Conservation (phyloP, 2,329 filamentous ascomycete species). For the Colletotrichum higginsianum region DNA sequence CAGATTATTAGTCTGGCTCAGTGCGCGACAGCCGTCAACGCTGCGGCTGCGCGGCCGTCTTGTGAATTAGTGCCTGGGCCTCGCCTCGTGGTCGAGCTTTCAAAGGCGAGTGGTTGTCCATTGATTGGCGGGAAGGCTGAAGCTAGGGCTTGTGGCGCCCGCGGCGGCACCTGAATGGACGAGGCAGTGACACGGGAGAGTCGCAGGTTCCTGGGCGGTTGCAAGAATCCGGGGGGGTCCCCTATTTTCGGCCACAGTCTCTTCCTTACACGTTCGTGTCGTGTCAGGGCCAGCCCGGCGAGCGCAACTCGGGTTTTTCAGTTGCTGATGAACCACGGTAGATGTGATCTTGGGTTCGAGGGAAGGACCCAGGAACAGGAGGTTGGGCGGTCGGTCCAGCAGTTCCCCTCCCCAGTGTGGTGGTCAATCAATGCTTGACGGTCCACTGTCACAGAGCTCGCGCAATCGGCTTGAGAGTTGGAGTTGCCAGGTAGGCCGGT, state of each 20-base stretch:
- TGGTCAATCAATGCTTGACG: conserved; percentile 27
- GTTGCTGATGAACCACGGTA: conserved; percentile 24
- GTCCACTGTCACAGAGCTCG: conserved; percentile 32
- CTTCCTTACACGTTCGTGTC: not conserved
- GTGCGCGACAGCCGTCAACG: conserved; percentile 24
- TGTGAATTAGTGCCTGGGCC: conserved; percentile 19
- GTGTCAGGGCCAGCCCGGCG: conserved; percentile 23
- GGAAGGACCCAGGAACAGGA: conserved; percentile 35
- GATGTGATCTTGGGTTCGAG: conserved; percentile 32
- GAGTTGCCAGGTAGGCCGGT: not conserved
- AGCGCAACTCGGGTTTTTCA: conserved; percentile 14
- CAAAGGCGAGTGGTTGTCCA: conserved; percentile 7
- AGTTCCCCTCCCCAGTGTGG: conserved; percentile 14
- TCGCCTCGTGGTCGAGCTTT: conserved; percentile 11
- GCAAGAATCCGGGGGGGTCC: conserved; percentile 29
- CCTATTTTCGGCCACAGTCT: conserved; percentile 23
- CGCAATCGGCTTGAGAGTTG: conserved; percentile 15
- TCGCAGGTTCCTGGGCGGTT: conserved; percentile 8
- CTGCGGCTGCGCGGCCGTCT: conserved; percentile 25
- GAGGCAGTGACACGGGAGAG: conserved; percentile 16
- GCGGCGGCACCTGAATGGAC: conserved; percentile 13
- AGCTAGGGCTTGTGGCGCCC: conserved; percentile 22
- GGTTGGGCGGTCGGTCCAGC: conserved; percentile 25
- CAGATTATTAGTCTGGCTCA: not conserved
- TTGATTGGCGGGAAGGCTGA: conserved; percentile 8